Conservation (phyloP, 2,329 filamentous ascomycete species). For the Penicillium sclerotigenum region DNA sequence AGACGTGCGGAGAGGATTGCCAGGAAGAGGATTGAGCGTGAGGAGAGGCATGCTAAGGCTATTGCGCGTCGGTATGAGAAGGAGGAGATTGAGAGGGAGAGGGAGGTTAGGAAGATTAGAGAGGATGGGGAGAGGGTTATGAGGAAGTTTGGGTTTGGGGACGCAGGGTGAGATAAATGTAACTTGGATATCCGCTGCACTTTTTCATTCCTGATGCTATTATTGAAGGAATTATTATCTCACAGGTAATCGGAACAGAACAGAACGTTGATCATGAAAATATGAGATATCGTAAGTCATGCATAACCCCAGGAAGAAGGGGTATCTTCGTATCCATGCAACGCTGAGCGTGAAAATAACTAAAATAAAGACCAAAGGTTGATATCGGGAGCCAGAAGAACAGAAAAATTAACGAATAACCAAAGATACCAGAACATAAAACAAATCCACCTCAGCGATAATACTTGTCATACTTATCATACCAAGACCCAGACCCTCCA, state of each 20-base stretch:
- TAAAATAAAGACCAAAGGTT: background rate
- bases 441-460: conserved; percentile 23
- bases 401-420: background rate
- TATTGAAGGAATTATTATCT: background rate
- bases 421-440: background rate
- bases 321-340: conserved; percentile 22
- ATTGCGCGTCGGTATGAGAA: conserved; percentile 36
- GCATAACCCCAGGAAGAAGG: conserved; percentile 13
- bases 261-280: conserved; percentile 1
- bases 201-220: background rate
- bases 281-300: conserved; percentile 14
- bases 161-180: background rate
- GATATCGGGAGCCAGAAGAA: background rate
- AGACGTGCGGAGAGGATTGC: conserved; percentile 29
- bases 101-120: conserved; percentile 28
- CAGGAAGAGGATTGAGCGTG: conserved; percentile 26
- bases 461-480: conserved; percentile 23
- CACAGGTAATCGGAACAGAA: conserved; percentile 1
- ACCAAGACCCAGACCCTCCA: conserved; percentile 17
- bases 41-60: conserved; percentile 40
- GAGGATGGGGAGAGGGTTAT: conserved; percentile 31
- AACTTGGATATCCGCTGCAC: background rate
- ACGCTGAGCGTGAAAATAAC: conserved; percentile 13
- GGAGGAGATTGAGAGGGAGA: conserved; percentile 41
- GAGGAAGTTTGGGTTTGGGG: conserved; percentile 12